Evolutionary conservation across 2,329 filamentous ascomycete genomes (phyloP), one percentile per base, ranked within the genome.

Genomic region (Alternaria sp.): DNA sequence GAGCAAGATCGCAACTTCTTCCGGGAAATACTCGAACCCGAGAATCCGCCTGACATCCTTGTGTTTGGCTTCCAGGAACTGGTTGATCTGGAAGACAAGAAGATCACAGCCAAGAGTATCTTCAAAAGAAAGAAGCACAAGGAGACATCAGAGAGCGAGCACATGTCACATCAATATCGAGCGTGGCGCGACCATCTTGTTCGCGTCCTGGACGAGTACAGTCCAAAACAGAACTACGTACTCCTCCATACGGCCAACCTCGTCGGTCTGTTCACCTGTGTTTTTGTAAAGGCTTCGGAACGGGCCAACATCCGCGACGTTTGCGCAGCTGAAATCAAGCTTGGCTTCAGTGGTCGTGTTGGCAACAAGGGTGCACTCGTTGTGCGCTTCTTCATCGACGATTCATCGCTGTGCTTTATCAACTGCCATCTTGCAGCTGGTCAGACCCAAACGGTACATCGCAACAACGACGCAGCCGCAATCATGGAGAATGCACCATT

Each of bases 1-100:
- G 86, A 88, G 28, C 83, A 87, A 57, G 93, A 97, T 73, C 87
- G 88, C 11, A 85, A 86, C 46, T 98, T 98, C 78, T 91, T 98
- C 74, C 89, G 89, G 67, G 89, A 95, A 61, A 86, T 97, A 15
- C 84, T 99, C 25, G 87, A 90, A 67, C 88, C 87, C n/a, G 90
- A 91, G 65, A 87, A 90, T 43, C 89, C 91, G 8, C 93, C 96
- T 0, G 96, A 98, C 71, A 93, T 99, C 53, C 82, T 98, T 3
- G 88, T 98, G 1, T 99, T 99, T 83, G 95, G 94, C 1, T 99
- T 99, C 79, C 96, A 99, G 79, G 96, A 99, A 80, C 86, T 99
- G n/a, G 96, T 99, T 5, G 96, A 99, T 75, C 85, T 99, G 8
- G 96, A 99, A 79, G 93, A 99, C 81, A 98, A 98, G 83, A 96